These are phyloP conservation scores for Zygosaccharomyces sapae DNA, from an alignment of 1,139 yeast genomes.

Conservation along the genomic window DNA sequence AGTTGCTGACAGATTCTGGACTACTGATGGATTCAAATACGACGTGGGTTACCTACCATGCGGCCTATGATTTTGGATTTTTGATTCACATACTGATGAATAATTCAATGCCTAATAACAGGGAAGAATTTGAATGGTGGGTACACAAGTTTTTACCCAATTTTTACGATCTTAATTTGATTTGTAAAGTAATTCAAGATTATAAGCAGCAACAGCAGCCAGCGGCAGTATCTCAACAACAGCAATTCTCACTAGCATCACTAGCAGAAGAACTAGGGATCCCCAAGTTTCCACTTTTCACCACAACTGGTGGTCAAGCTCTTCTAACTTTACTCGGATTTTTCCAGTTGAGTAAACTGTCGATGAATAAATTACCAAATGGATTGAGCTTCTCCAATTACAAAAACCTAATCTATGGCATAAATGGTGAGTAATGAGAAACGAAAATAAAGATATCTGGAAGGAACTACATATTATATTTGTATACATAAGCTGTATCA, in stretches of 20 bases:
- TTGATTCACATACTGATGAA: constrained; percentile 73
- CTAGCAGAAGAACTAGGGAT: constrained; percentile 55
- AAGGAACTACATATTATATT: no score
- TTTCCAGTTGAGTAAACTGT: constrained; percentile 45
- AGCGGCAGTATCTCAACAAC: constrained; percentile 17
- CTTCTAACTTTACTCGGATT: constrained; percentile 56
- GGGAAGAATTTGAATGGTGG: constrained; percentile 73
- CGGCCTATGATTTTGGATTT: constrained; percentile 94
- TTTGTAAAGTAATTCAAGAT: constrained; percentile 53
- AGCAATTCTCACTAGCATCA: constrained; percentile 35
- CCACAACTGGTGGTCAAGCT: constrained; percentile 47
- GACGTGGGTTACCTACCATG: constrained; percentile 89
- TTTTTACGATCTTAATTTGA: constrained; percentile 76
- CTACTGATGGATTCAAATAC: constrained; percentile 66
- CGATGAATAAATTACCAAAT: constrained; percentile 38
- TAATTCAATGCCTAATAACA: constrained; percentile 73
- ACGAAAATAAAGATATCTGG: not conserved
- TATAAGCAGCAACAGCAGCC: constrained; percentile 24
- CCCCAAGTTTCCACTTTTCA: constrained; percentile 47
- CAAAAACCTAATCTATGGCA: constrained; percentile 54
- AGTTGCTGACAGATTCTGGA: constrained; percentile 81
- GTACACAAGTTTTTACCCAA: constrained; percentile 72
- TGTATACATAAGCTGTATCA: constrained; percentile 1
- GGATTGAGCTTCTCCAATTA: constrained; percentile 40
- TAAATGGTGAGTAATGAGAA: constrained; percentile 24